Evolutionary conservation across 1,284 basidiomycete genomes (phyloP).

Genomic region (Rhodotorula mucilaginosa): DNA sequence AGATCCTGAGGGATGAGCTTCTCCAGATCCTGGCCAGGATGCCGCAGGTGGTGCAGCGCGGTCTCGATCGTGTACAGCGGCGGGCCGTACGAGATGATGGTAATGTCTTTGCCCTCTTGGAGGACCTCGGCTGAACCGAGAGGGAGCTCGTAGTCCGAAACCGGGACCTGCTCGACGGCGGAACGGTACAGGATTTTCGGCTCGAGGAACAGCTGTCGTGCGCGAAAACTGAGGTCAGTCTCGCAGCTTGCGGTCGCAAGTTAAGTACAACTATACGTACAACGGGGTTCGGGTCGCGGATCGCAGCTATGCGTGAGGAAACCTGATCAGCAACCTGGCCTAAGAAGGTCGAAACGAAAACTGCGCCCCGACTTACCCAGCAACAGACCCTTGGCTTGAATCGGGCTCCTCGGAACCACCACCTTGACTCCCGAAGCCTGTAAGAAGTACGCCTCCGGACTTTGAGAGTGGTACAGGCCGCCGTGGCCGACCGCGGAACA

Average conservation of each 20-base stretch:
- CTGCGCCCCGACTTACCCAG: slow-evolving; percentile 48
- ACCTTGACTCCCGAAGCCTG: slow-evolving; percentile 84
- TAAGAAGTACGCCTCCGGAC: slow-evolving; percentile 90
- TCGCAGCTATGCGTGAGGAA: slow-evolving; percentile 56
- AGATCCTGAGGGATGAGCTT: slow-evolving; percentile 65
- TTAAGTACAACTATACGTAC: slow-evolving; percentile 49
- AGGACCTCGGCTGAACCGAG: slow-evolving; percentile 75
- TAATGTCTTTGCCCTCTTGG: slow-evolving; percentile 71
- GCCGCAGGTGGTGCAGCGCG: slow-evolving; percentile 64
- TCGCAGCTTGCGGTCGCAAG: too few relatives aligned
- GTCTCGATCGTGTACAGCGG: slow-evolving; percentile 86
- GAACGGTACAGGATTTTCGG: slow-evolving; percentile 86
- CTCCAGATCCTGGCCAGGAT: slow-evolving; percentile 65
- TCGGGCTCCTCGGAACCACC: slow-evolving; percentile 85
- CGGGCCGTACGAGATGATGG: slow-evolving; percentile 85
- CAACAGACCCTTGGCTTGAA: slow-evolving; percentile 89
- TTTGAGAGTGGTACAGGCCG: slow-evolving; percentile 89
- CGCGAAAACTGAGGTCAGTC: too few relatives aligned
- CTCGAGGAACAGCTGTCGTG: slow-evolving; percentile 67
- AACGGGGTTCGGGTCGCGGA: slow-evolving; percentile 87
- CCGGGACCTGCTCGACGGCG: slow-evolving; percentile 87
- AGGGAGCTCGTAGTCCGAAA: slow-evolving; percentile 80
- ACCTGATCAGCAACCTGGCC: background rate
- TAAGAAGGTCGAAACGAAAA: background rate
- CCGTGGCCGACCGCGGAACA: slow-evolving; percentile 90